Evolutionary conservation across 2,329 filamentous ascomycete genomes (phyloP).

Genomic region (Diaporthe aspalathi): DNA sequence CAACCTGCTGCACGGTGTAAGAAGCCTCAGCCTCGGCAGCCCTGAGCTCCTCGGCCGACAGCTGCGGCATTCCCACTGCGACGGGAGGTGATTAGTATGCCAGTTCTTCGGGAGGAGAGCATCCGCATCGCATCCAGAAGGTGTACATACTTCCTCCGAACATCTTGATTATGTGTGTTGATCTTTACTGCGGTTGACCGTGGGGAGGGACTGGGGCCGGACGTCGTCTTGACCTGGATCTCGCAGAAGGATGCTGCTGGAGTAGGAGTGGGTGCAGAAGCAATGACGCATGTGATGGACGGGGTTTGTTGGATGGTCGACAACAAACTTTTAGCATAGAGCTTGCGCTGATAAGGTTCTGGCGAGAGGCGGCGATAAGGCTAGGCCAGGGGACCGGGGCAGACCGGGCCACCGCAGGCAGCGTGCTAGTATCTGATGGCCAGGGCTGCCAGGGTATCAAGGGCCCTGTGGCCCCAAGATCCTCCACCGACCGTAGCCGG

Average conservation of each 20-base stretch:
- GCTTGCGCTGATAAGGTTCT: conserved; percentile 16
- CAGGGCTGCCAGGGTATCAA: too few relatives aligned
- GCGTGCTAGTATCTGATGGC: background rate
- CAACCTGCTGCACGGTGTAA: conserved; percentile 74
- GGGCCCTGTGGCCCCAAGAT: too few relatives aligned
- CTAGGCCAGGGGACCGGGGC: background rate
- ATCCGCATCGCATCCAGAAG: background rate
- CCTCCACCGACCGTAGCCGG: conserved; percentile 22
- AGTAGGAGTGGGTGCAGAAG: conserved; percentile 7
- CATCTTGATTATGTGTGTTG: conserved; percentile 58
- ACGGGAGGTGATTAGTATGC: conserved; percentile 23
- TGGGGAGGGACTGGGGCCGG: background rate
- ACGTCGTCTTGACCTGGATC: background rate
- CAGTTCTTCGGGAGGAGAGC: too few relatives aligned
- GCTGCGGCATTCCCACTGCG: conserved; percentile 75
- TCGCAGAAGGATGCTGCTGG: conserved; percentile 7
- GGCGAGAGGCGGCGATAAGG: conserved; percentile 13
- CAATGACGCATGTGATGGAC: conserved; percentile 38
- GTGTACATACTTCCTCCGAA: conserved; percentile 68
- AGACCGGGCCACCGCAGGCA: background rate
- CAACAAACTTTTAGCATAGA: conserved; percentile 31
- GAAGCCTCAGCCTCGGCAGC: conserved; percentile 75
- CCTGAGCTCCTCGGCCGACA: conserved; percentile 76
- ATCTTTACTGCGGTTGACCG: background rate
- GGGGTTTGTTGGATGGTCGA: conserved; percentile 20